phyloP scores from a whole-genome alignment of 345 rosid species.

The Theobroma cacao region DNA sequence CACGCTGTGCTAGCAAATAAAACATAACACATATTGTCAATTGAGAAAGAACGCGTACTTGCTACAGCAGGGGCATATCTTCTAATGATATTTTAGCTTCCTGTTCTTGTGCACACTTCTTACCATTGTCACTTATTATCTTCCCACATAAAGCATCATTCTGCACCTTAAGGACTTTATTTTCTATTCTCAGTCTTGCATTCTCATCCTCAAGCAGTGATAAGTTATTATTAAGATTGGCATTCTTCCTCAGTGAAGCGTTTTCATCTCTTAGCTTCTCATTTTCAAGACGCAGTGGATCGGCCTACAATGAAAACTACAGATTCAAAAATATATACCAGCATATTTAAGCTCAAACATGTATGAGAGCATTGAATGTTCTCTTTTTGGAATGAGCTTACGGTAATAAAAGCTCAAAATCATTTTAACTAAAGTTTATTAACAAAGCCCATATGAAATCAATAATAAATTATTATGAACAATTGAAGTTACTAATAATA shows the following conservation, averaged over 20 bases:
- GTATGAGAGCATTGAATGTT: too few relatives aligned
- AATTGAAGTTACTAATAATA: neutral
- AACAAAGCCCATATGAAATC: neutral
- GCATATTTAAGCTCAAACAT: neutral
- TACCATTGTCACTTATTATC: neutral
- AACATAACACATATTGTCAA: neutral
- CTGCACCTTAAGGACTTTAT: conserved; percentile 2
- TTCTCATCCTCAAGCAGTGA: neutral
- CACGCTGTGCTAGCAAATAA: neutral
- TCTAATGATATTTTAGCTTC: neutral
- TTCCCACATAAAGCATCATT: conserved; percentile 7
- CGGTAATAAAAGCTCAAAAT: neutral
- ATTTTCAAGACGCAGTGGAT: neutral
- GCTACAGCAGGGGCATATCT: neutral
- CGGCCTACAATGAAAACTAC: neutral
- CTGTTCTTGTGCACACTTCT: neutral
- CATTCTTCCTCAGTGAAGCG: neutral
- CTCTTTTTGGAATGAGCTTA: neutral
- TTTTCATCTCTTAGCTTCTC: neutral
- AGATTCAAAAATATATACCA: neutral
- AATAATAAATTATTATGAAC: neutral
- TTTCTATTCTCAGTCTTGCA: neutral
- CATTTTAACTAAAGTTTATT: neutral
- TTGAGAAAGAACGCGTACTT: neutral
- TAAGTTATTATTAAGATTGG: neutral